Evolutionary conservation across 495 filamentous ascomycete species (phyloP).

Genomic region (Lichenothelia convexa): DNA sequence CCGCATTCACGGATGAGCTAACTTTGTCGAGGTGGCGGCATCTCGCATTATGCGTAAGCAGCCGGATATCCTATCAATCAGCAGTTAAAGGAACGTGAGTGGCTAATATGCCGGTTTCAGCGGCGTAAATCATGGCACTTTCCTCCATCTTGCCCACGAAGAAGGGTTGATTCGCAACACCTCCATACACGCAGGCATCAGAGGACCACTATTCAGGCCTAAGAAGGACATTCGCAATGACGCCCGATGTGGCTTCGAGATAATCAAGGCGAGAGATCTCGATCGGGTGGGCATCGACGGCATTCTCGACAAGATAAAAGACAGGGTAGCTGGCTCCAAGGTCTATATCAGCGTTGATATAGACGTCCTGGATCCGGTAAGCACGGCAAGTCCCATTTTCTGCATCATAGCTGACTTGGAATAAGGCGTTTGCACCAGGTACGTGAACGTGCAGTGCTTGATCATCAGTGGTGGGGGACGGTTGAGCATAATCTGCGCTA

Average conservation of each 20-base stretch:
- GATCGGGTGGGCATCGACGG: conserved; percentile 19
- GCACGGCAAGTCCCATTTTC: too few relatives aligned
- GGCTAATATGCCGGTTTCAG: conserved; percentile 10
- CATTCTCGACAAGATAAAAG: conserved; percentile 16
- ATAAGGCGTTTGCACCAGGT: conserved; percentile 26
- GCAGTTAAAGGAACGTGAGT: neutral
- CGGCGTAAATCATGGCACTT: conserved; percentile 34
- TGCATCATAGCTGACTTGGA: too few relatives aligned
- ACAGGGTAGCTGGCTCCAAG: conserved; percentile 14
- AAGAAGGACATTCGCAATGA: conserved; percentile 31
- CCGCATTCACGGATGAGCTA: neutral
- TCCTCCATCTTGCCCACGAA: conserved; percentile 34
- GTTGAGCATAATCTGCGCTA: too few relatives aligned
- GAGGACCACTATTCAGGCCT: conserved; percentile 24
- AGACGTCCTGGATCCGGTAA: conserved; percentile 24
- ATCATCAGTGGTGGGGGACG: too few relatives aligned
- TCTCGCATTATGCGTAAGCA: conserved; percentile 32
- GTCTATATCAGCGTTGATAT: conserved; percentile 27
- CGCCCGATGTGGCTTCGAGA: conserved; percentile 30
- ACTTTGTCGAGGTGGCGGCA: conserved; percentile 20
- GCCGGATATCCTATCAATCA: neutral
- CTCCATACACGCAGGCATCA: conserved; percentile 32
- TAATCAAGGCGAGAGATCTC: conserved; percentile 20
- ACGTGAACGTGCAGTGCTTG: neutral
- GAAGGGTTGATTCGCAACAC: conserved; percentile 31